Percentiles rank a stretch among this genome's conserved stretches.
Evolutionary conservation across 2,329 filamentous ascomycete species (phyloP).

Genomic region (Colletotrichum orchidophilum): DNA sequence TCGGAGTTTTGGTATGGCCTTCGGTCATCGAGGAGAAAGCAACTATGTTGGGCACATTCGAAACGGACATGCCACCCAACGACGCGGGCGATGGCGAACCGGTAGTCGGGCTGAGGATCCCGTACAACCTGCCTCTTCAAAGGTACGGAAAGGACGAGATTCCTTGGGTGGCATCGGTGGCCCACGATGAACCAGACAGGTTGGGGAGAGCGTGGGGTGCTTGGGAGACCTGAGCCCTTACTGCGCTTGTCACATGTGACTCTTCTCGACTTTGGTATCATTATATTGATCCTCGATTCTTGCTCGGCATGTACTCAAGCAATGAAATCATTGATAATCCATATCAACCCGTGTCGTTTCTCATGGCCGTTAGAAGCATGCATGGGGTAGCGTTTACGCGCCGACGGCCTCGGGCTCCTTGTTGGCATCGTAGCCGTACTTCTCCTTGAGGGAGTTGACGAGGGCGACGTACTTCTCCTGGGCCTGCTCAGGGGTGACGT

Average conservation of each 20-base stretch:
- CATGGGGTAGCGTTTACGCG: slow-evolving; percentile 33
- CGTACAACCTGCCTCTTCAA: slow-evolving; percentile 82
- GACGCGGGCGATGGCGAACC: slow-evolving; percentile 39
- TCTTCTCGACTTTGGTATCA: slow-evolving; percentile 19
- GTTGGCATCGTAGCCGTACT: slow-evolving; percentile 73
- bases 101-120: slow-evolving; percentile 77
- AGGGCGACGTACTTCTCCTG: slow-evolving; percentile 80
- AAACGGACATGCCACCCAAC: slow-evolving; percentile 61
- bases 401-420: slow-evolving; percentile 69
- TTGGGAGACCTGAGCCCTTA: background rate
- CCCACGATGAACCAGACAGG: slow-evolving; percentile 71
- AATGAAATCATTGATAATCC: background rate
- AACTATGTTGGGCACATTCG: slow-evolving; percentile 76
- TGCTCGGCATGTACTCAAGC: background rate
- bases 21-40: slow-evolving; percentile 59
- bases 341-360: slow-evolving; percentile 26
- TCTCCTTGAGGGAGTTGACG: slow-evolving; percentile 76
- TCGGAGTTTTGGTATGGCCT: slow-evolving; percentile 87
- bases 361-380: slow-evolving; percentile 12
- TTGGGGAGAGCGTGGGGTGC: slow-evolving; percentile 52
- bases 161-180: slow-evolving; percentile 79
- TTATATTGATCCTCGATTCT: slow-evolving; percentile 27
- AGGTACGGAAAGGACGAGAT: slow-evolving; percentile 70
- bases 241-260: background rate
- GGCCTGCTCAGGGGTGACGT: slow-evolving; percentile 70